Evolutionary conservation across 352 stramenopile genomes (phyloP), one percentile per base, ranked within the genome.

Genomic region (Globisporangium splendens): DNA sequence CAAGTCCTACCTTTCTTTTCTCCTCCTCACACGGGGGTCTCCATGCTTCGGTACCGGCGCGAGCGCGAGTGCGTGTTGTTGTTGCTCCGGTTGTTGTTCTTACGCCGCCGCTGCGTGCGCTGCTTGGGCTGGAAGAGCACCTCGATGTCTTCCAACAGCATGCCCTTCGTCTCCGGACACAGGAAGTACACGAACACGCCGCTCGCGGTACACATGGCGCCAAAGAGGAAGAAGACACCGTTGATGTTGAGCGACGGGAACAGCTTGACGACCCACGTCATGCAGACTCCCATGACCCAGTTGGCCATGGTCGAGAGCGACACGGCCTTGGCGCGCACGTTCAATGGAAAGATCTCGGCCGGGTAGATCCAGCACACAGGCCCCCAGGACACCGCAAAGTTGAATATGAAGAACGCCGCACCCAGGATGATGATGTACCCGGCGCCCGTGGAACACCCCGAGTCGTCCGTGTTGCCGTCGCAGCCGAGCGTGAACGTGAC

Each of bases 141-240:
- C 43, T 73, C 66, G n/a, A 73, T 68, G 58, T 73, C 66, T 42
- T 73, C 66, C 35, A 73, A 51, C 41, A 73, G 11, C 10, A 73
- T 22, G 24, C 66, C 66, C 51, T 73, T 73, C 10, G 62, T 73
- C 59, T 73, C 66, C 4, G 66, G 66, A 24, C 62, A 73, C 20
- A 86, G 71, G 59, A 79, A 73, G 50, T 68, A 77, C 33, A 88
- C 79, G 35, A 77, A 77, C 12, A 70, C 64, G 18, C 54, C 65
- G 22, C 57, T 72, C 54, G 79, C 35, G 18, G 75, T 54, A 28
- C 72, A 74, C 22, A 69, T 59, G 22, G 6, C 68, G 14, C 61
- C 62, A 52, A 86, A 86, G 48, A 86, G 51, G 63, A 68, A 75
- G 61, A 85, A 85, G 49, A 75, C 66, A 35, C 66, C 63, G 61